Conservation (phyloP, 495 filamentous ascomycete species). For the Cetradonia linearis region DNA sequence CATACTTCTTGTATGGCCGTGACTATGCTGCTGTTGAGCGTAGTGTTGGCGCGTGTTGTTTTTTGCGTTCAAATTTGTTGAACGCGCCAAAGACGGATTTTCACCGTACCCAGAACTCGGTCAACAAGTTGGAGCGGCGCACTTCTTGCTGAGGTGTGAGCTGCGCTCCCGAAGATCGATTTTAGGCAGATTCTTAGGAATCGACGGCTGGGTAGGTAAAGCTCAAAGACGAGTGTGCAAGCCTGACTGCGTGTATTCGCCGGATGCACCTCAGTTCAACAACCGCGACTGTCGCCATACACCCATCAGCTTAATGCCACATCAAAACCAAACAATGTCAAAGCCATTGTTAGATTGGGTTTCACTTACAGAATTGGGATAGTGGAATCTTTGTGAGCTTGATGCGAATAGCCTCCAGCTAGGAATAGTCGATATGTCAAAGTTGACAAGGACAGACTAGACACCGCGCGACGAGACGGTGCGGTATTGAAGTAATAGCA, state of each 20-base stretch:
- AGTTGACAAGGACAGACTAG: conserved; percentile 22
- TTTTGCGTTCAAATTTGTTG: conserved; percentile 63
- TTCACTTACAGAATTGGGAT: conserved; percentile 21
- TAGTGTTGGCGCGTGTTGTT: conserved; percentile 42
- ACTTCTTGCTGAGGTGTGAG: conserved; percentile 65
- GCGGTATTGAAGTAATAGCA: conserved; percentile 19
- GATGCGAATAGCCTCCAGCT: conserved; percentile 24
- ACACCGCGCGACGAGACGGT: conserved; percentile 22
- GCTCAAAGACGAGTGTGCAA: conserved; percentile 74
- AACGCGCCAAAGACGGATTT: conserved; percentile 68
- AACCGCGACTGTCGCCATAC: conserved; percentile 36
- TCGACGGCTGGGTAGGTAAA: conserved; percentile 52
- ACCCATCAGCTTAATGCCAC: conserved; percentile 11
- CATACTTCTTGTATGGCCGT: conserved; percentile 83
- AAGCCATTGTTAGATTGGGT: neutral
- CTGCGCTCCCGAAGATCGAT: conserved; percentile 74
- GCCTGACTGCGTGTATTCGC: conserved; percentile 93
- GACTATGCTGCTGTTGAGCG: conserved; percentile 47
- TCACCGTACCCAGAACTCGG: conserved; percentile 79
- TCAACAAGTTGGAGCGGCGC: conserved; percentile 52
- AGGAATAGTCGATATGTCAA: conserved; percentile 22
- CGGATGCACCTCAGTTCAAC: conserved; percentile 87
- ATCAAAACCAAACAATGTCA: neutral
- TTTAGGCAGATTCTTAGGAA: conserved; percentile 75
- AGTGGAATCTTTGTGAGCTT: conserved; percentile 18